A percentile compares a stretch with the other conserved stretches of the same genome.
phyloP scores from a whole-genome alignment of 306 rosid genomes.

The Betula pendula region DNA sequence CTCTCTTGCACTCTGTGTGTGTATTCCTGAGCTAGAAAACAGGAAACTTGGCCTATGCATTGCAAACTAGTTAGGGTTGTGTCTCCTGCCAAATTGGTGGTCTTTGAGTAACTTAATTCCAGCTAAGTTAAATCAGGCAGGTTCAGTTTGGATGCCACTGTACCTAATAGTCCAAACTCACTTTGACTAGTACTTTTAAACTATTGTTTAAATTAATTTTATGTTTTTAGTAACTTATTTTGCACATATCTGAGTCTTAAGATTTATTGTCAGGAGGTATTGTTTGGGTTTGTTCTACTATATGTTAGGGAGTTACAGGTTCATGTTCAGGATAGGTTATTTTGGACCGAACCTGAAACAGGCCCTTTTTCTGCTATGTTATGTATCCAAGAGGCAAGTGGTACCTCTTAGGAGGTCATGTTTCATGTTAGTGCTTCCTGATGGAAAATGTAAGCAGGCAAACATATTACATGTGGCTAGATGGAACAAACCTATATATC shows the following conservation, averaged over 20 bases:
- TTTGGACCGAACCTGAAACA: not conserved
- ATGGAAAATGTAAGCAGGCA: not conserved
- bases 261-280: not conserved
- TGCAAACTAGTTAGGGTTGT: not conserved
- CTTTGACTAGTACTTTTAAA: not conserved
- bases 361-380: not conserved
- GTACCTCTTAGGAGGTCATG: not conserved
- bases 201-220: not conserved
- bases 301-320: not conserved
- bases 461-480: not conserved
- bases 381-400: not conserved
- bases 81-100: not conserved
- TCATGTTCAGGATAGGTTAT: not conserved
- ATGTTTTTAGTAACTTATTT: not conserved
- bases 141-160: not conserved
- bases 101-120: not conserved
- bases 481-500: not conserved
- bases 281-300: not conserved
- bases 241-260: not conserved
- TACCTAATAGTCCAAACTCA: not conserved
- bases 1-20: conserved; percentile 25
- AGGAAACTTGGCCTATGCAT: not conserved
- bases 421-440: not conserved
- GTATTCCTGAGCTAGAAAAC: not conserved
- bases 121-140: not conserved